These are phyloP conservation scores for Fonsecaea monophora DNA, from an alignment of 2,329 filamentous ascomycete species.

Conservation along the genomic window DNA sequence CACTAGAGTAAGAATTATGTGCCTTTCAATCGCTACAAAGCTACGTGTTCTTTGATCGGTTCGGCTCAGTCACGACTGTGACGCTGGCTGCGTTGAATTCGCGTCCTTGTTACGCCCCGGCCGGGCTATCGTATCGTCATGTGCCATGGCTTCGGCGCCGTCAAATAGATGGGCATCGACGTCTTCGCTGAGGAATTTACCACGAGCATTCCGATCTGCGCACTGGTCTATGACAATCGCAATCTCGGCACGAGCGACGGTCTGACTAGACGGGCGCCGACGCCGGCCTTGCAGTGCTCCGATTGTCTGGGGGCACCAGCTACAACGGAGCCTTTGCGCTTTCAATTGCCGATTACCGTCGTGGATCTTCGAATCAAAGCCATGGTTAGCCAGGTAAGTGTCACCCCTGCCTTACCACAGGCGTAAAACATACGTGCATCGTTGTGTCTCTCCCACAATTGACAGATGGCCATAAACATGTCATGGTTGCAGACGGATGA, in stretches of 20 bases:
- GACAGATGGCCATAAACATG: not conserved
- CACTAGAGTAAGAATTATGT: not conserved
- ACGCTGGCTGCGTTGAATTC: no score
- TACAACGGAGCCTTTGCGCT: slow-evolving; percentile 49
- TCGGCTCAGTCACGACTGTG: no score
- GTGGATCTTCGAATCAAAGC: slow-evolving; percentile 48
- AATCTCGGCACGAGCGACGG: slow-evolving; percentile 42
- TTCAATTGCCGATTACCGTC: slow-evolving; percentile 45
- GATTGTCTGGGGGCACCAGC: slow-evolving; percentile 50
- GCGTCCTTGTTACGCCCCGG: no score
- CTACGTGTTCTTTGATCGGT: not conserved
- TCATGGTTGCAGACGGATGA: slow-evolving; percentile 43
- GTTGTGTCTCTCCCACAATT: not conserved
- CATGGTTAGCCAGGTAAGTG: slow-evolving; percentile 39
- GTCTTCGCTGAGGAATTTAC: not conserved
- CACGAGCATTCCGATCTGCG: not conserved
- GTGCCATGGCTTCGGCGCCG: not conserved
- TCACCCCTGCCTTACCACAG: not conserved
- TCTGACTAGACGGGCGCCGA: slow-evolving; percentile 39
- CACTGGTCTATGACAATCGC: slow-evolving; percentile 31
- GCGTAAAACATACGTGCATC: not conserved
- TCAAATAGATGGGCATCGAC: not conserved
- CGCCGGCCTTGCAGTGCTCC: slow-evolving; percentile 42
- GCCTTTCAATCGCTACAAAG: not conserved
- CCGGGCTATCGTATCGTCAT: slow-evolving; percentile 11